Evolutionary conservation across 2,329 filamentous ascomycete species (phyloP).

Genomic region (Pseudovirgaria hyperparasitica): DNA sequence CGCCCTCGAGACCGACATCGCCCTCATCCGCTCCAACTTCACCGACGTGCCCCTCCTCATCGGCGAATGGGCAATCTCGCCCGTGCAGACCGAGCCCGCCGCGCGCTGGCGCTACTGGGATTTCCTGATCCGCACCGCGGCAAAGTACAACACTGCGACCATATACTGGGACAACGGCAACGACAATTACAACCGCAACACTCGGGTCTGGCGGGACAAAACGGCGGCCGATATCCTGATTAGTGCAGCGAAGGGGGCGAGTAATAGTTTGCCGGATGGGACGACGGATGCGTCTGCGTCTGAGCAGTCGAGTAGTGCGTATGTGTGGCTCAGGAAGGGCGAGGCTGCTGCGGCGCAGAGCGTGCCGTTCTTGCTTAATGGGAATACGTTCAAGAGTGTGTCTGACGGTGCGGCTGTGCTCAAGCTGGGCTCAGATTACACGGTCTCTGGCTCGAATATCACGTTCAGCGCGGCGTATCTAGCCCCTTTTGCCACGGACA

Average conservation of each 20-base stretch:
- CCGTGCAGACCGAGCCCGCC: conserved; percentile 38
- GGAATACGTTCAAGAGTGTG: conserved; percentile 36
- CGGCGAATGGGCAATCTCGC: conserved; percentile 44
- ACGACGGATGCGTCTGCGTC: conserved; percentile 35
- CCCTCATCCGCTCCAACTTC: conserved; percentile 41
- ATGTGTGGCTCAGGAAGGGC: conserved; percentile 41
- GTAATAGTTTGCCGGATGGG: conserved; percentile 40
- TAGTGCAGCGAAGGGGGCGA: conserved; percentile 29
- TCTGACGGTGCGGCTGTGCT: conserved; percentile 25
- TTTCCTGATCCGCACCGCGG: conserved; percentile 36
- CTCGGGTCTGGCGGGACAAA: conserved; percentile 38
- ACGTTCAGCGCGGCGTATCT: conserved; percentile 38
- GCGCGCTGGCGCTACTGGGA: conserved; percentile 48
- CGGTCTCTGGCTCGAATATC: conserved; percentile 31
- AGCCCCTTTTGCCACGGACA: conserved; percentile 24
- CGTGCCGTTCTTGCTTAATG: conserved; percentile 41
- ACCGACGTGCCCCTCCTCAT: conserved; percentile 42
- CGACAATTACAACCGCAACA: conserved; percentile 40
- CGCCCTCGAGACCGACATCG: conserved; percentile 36
- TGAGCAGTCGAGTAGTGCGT: conserved; percentile 39
- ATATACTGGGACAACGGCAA: conserved; percentile 49
- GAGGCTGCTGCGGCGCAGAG: conserved; percentile 23
- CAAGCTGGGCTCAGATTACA: conserved; percentile 32
- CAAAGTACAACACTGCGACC: conserved; percentile 36
- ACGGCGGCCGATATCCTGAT: conserved; percentile 36